These are phyloP conservation scores for Coemansia sp. DNA, from an alignment of 192 early-diverging fungal genomes.

Conservation along the genomic window DNA sequence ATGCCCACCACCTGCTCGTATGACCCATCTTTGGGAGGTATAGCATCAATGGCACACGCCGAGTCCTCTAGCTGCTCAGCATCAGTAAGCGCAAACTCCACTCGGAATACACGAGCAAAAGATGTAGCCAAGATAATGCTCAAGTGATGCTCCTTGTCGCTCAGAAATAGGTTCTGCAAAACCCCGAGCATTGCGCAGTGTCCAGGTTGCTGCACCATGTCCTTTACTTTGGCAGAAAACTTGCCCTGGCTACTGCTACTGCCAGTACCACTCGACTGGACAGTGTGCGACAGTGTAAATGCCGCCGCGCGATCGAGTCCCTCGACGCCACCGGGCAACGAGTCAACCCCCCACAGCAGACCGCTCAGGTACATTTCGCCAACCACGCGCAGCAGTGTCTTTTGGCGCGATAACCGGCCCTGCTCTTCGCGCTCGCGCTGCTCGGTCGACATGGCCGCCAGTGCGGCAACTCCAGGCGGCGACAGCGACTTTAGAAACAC, in stretches of 20 bases:
- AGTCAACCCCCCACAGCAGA: conserved; percentile 61
- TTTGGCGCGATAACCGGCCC: conserved; percentile 65
- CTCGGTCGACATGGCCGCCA: conserved; percentile 67
- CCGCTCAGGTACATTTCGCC: conserved; percentile 85
- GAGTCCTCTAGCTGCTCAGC: conserved; percentile 12
- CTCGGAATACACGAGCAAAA: conserved; percentile 37
- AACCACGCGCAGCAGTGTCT: conserved; percentile 69
- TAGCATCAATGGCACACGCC: conserved; percentile 6
- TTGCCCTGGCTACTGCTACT: conserved; percentile 16
- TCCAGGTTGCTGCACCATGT: conserved; percentile 51
- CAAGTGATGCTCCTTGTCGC: conserved; percentile 48
- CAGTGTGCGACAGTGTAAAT: conserved; percentile 26
- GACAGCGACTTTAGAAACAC: conserved; percentile 68
- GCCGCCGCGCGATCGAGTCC: conserved; percentile 40
- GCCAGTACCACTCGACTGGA: not conserved
- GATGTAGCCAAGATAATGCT: conserved; percentile 34
- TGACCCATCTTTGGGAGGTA: not conserved
- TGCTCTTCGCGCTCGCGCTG: conserved; percentile 89
- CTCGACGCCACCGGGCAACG: conserved; percentile 25
- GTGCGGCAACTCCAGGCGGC: conserved; percentile 62
- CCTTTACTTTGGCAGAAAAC: conserved; percentile 31
- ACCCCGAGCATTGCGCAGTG: conserved; percentile 47
- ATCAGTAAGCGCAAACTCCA: conserved; percentile 29
- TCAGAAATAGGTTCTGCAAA: conserved; percentile 48
- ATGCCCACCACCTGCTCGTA: conserved; percentile 18